phyloP scores from a whole-genome alignment of 1,139 yeast species.

The Kurtzmaniella quercitrusa region DNA sequence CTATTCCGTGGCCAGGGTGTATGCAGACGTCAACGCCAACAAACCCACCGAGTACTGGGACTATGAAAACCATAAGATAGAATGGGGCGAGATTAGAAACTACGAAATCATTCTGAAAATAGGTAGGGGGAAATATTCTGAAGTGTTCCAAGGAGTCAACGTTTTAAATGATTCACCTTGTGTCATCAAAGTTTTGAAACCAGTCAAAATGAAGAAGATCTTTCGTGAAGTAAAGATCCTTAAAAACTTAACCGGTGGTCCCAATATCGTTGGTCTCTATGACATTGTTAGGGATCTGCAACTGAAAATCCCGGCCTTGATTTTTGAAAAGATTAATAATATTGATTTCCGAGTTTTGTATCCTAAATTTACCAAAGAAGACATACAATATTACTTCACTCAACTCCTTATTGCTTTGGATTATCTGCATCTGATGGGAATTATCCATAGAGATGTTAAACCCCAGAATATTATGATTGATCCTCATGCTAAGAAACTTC shows the following conservation, averaged over 20 bases:
- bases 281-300: slow-evolving; percentile 77
- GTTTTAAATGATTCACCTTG: slow-evolving; percentile 46
- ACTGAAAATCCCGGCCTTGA: slow-evolving; percentile 69
- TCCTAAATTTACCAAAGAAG: slow-evolving; percentile 59
- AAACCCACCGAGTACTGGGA: slow-evolving; percentile 93
- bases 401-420: slow-evolving; percentile 69
- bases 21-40: slow-evolving; percentile 76
- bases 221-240: slow-evolving; percentile 72
- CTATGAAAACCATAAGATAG: slow-evolving; percentile 67
- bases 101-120: slow-evolving; percentile 90
- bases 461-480: slow-evolving; percentile 86
- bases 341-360: slow-evolving; percentile 69
- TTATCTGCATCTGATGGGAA: slow-evolving; percentile 78
- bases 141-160: slow-evolving; percentile 77
- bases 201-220: slow-evolving; percentile 76
- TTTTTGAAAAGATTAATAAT: slow-evolving; percentile 68
- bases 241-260: slow-evolving; percentile 73
- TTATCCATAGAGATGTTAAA: slow-evolving; percentile 79
- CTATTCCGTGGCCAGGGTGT: slow-evolving; percentile 79
- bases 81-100: slow-evolving; percentile 70
- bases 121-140: slow-evolving; percentile 97
- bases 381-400: slow-evolving; percentile 66
- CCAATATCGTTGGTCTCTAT: slow-evolving; percentile 61
- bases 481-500: slow-evolving; percentile 54
- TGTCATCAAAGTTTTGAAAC: slow-evolving; percentile 73